phyloP scores from a whole-genome alignment of 2,329 filamentous ascomycete species.

The Fusarium zealandicum region DNA sequence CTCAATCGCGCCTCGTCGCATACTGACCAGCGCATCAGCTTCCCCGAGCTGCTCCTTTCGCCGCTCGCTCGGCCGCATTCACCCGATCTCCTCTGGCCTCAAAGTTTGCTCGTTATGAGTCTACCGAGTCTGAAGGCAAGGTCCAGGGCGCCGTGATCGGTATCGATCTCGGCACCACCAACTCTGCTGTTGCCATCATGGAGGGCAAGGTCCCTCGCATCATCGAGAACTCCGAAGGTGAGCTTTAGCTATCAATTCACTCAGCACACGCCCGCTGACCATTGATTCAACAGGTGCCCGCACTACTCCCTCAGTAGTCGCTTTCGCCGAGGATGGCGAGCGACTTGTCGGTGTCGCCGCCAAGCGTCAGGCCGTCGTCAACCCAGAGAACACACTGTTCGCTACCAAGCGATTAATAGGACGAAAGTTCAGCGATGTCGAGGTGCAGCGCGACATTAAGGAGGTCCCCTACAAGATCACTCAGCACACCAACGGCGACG shows the following conservation, averaged over 20 bases:
- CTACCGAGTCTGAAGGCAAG: conserved; percentile 68
- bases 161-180: conserved; percentile 98
- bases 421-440: conserved; percentile 91
- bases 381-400: conserved; percentile 98
- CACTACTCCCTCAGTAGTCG: conserved; percentile 79
- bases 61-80: conserved; percentile 71
- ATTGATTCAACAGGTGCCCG: conserved; percentile 44
- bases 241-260: conserved; percentile 24
- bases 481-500: conserved; percentile 94
- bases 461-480: conserved; percentile 99
- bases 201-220: conserved; percentile 95
- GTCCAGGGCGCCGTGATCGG: conserved; percentile 96
- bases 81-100: conserved; percentile 75
- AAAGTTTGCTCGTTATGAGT: conserved; percentile 80
- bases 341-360: conserved; percentile 95
- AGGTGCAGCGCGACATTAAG: conserved; percentile 96
- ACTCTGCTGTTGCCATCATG: conserved; percentile 97
- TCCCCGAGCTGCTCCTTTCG: conserved; percentile 75
- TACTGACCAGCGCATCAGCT: conserved; percentile 59
- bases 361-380: conserved; percentile 97
- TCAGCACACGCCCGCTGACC: conserved; percentile 10
- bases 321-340: conserved; percentile 94
- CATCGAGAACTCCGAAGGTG: conserved; percentile 97
- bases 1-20: conserved; percentile 7
- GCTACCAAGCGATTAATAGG: conserved; percentile 99